Base-by-base conservation (phyloP, 768 basidiomycete genomes). In the Dioszegia aurantiaca region DNA sequence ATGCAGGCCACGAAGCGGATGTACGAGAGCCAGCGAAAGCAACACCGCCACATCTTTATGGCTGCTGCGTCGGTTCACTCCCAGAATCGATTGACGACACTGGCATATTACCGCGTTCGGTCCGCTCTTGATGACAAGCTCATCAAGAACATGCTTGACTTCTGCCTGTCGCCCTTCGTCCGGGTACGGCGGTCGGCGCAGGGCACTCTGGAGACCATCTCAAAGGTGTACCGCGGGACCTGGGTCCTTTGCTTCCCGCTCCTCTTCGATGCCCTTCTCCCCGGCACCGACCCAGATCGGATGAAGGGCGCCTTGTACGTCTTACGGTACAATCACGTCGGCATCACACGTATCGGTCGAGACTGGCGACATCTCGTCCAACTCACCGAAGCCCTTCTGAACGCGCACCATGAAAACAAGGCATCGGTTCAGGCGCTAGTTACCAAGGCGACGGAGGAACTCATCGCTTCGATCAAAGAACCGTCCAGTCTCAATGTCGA, bases 251-350 rank as follows among this genome's bases (percentile, higher is more conserved):
- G 74, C 44, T 73, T 78, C 68, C 72, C 73, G 3, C 68, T 63
- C 4, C 68, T 80, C 1, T 77, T 80, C 59, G 70, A 76, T 4
- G 75, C 77, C 0, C 69, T 80, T 9, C 64, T 74, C 48, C 84
- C 86, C 5, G 88, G 86, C 2, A 82, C 81, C 19, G 89, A 92
- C 37, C 88, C 89, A 65, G 89, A 90, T 72, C 82, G 87, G n/a
- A 89, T 91, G 85, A 93, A 95, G 78, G 91, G 91, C 10, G 88
- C 89, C 2, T 76, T 91, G 19, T 90, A 88, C 84, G 85, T 86
- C 3, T 71, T 90, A 28, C 86, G 87, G 67, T 79, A 81, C 9
- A 79, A 84, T 10, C 79, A 80, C 4, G 85, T 90, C 61, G 86
- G 87, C 77, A 63, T 65, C 73, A 66, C 57, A n/a, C 30, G 67